Conservation (phyloP, 164 flowering plant species). For the Akebia trifoliata region DNA sequence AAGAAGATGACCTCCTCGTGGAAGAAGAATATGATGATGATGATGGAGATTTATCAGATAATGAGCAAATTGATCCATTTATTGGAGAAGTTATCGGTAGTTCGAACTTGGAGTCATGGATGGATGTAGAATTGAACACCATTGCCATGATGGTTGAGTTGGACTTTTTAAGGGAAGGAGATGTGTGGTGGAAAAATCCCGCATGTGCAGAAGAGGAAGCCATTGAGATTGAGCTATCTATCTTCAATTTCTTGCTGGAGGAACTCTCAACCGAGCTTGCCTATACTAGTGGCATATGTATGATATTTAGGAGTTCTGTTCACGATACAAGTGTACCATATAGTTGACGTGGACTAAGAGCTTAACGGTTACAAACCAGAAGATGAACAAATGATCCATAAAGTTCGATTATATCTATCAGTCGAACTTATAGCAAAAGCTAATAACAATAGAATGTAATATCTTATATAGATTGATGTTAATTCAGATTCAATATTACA, state of each 20-base stretch:
- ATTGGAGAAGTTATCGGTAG: conserved; percentile 20
- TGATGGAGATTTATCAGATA: conserved; percentile 8
- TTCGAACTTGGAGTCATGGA: conserved; percentile 47
- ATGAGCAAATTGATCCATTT: conserved; percentile 13
- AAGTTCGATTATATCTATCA: no score
- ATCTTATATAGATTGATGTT: no score
- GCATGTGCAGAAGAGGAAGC: conserved; percentile 34
- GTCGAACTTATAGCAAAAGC: no score
- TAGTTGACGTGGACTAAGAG: no score
- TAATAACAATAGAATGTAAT: no score
- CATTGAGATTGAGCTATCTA: conserved; percentile 43
- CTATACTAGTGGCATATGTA: not conserved
- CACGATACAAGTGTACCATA: conserved; percentile 6
- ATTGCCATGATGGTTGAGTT: conserved; percentile 75
- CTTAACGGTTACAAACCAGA: no score
- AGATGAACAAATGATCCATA: no score
- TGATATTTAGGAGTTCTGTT: not conserved
- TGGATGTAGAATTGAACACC: conserved; percentile 48
- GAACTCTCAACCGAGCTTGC: conserved; percentile 57
- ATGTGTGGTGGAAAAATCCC: conserved; percentile 35
- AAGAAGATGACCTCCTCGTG: no score
- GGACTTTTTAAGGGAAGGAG: conserved; percentile 42
- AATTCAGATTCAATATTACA: no score
- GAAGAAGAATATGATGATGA: conserved; percentile 19
- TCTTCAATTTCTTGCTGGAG: conserved; percentile 44